A percentile compares a stretch with the other conserved stretches of the same genome.
phyloP scores from a whole-genome alignment of 495 filamentous ascomycete genomes.

The Staphylotrichum tortipilum region DNA sequence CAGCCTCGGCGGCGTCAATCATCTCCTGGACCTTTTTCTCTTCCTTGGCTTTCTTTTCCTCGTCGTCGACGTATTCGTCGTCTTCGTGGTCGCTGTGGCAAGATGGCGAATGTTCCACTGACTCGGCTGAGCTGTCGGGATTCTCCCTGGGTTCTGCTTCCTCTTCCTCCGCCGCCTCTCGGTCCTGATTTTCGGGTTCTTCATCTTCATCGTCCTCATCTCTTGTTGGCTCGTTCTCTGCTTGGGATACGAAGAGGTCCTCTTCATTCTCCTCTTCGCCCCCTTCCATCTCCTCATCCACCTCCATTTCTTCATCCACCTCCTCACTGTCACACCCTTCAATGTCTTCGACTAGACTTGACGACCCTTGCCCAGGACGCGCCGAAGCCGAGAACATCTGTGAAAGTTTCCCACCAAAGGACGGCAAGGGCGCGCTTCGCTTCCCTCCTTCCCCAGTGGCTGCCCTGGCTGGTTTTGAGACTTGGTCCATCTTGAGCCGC shows the following conservation, averaged over 20 bases:
- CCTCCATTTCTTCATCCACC: conserved; percentile 18
- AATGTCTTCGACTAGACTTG: conserved; percentile 18
- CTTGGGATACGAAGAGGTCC: conserved; percentile 18
- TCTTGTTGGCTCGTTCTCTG: not conserved
- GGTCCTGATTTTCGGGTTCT: not conserved
- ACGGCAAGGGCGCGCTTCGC: conserved; percentile 21
- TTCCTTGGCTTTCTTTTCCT: conserved; percentile 51
- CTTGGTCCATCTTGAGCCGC: conserved; percentile 20
- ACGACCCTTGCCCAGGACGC: conserved; percentile 16
- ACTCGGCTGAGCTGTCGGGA: conserved; percentile 3
- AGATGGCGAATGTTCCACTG: conserved; percentile 8
- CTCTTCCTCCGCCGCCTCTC: not conserved
- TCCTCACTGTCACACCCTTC: conserved; percentile 14
- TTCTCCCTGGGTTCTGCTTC: conserved; percentile 7
- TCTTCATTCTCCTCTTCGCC: conserved; percentile 16
- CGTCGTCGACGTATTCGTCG: conserved; percentile 30
- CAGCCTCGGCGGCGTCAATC: conserved; percentile 40
- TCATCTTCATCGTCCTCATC: conserved; percentile 2
- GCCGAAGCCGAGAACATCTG: conserved; percentile 69
- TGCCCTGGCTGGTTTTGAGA: conserved; percentile 7
- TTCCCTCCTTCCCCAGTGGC: not conserved
- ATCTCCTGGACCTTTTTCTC: conserved; percentile 55
- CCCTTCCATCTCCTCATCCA: conserved; percentile 6
- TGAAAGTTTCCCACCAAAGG: conserved; percentile 57
- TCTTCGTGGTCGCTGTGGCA: conserved; percentile 15